These are phyloP conservation scores for Pyrrhoderma lamaoense DNA, from an alignment of 1,284 basidiomycete species.

Conservation along the genomic window DNA sequence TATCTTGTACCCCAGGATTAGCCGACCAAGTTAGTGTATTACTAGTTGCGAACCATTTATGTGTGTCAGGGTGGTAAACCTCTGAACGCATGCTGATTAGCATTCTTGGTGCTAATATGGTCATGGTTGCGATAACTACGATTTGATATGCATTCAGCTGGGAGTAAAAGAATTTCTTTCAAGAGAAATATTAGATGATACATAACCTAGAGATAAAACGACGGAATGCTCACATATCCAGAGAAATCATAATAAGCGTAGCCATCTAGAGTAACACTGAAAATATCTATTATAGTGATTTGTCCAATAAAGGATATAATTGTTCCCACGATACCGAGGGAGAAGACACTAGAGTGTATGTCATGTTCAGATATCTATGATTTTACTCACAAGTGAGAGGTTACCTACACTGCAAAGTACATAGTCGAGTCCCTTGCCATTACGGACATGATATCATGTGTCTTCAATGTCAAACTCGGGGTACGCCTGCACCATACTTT, in stretches of 20 bases:
- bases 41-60: no score
- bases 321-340: not conserved
- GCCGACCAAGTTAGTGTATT: no score
- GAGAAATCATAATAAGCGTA: no score
- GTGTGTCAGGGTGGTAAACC: not conserved
- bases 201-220: no score
- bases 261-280: no score
- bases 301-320: not conserved
- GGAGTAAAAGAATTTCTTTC: not conserved
- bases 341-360: not conserved
- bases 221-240: no score
- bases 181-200: not conserved
- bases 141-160: conserved; percentile 3
- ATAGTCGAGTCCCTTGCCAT: conserved; percentile 10
- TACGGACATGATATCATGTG: not conserved
- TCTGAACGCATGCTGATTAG: conserved; percentile 5
- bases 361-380: not conserved
- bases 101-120: conserved; percentile 8
- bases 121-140: conserved; percentile 4
- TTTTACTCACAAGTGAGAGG: not conserved
- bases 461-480: no score
- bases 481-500: not conserved
- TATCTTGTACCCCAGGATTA: no score
- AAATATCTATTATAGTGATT: no score
- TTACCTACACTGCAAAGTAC: conserved; percentile 7